Conservation (phyloP, 2,329 filamentous ascomycete genomes). For the Aspergillus sp. region DNA sequence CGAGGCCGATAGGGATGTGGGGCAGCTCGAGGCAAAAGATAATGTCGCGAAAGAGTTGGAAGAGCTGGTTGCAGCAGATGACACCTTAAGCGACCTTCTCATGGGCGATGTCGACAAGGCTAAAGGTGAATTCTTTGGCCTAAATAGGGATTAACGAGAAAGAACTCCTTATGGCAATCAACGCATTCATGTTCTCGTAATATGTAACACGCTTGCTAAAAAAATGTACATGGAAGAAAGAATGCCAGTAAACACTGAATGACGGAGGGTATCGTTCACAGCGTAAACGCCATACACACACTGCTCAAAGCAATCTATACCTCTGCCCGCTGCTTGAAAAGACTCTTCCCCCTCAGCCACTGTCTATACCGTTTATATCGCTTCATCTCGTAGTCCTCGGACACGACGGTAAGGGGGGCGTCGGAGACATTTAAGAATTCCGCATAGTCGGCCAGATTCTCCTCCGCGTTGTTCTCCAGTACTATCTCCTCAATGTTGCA, state of each 20-base stretch:
- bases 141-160: neutral
- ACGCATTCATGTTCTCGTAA: neutral
- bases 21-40: constrained; percentile 23
- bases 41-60: constrained; percentile 34
- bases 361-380: constrained; percentile 94
- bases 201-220: too few species aligned
- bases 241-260: neutral
- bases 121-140: constrained; percentile 17
- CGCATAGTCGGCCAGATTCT: constrained; percentile 70
- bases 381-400: constrained; percentile 87
- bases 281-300: constrained; percentile 1
- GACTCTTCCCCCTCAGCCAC: constrained; percentile 90
- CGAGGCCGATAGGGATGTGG: constrained; percentile 16
- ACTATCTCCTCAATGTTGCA: constrained; percentile 60
- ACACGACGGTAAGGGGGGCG: constrained; percentile 81
- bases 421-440: constrained; percentile 76
- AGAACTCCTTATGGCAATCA: neutral
- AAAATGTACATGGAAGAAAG: neutral
- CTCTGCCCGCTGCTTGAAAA: constrained; percentile 82
- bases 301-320: constrained; percentile 17
- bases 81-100: constrained; percentile 29
- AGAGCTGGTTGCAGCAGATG: constrained; percentile 36
- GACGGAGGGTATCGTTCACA: neutral
- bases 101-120: constrained; percentile 16
- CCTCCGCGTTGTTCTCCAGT: constrained; percentile 50